Base-by-base conservation (phyloP, 305 asterid genomes). In the Fraxinus nigra region DNA sequence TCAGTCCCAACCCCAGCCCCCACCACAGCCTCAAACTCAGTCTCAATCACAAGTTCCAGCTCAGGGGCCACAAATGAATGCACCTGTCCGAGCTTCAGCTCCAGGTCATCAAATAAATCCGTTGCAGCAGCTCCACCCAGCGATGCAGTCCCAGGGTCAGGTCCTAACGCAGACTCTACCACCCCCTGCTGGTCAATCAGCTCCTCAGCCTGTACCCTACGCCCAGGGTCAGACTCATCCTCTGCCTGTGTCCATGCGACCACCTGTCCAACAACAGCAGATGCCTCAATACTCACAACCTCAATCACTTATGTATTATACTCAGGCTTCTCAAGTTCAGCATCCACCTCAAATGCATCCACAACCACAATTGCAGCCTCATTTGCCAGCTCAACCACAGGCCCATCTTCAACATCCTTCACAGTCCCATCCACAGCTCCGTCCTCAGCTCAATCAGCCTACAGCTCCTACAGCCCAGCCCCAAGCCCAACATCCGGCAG, bases 81-180 rank as follows among this genome's bases (percentile, higher is more conserved):
- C 85, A 20, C 88, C 88, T 26, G 75, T 35, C 67, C 95, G 87
- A 81, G 78, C 93, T 78, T 18, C 82, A 18, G 86, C 85, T 65
- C 88, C 89, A 24, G 90, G 85, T 82, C 85, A 87, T 88, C 97
- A 88, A 74, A 87, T 83, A 75, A 89, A 85, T 83, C 81, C 85
- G 10, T 95, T 87, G 69, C 94, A 88, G 80, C 92, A 83, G 80
- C 46, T 85, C 73, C 89, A 89, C 78, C 90, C 94, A 75, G 81
- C 89, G 37, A 28, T 89, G 87, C 94, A 88, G 59, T 88, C 96
- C 56, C 94, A 88, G 83, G 72, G 89, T 67, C 95, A 88, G 83
- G 48, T 82, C 43, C 82, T 85, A 56, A 80, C 86, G 7, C 97
- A 94, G 72, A 26, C 88, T 35, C 80, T 81, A 79, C 90, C 92